phyloP scores from a whole-genome alignment of 371 early-diverging fungal genomes.

The Mucor plumbeus region DNA sequence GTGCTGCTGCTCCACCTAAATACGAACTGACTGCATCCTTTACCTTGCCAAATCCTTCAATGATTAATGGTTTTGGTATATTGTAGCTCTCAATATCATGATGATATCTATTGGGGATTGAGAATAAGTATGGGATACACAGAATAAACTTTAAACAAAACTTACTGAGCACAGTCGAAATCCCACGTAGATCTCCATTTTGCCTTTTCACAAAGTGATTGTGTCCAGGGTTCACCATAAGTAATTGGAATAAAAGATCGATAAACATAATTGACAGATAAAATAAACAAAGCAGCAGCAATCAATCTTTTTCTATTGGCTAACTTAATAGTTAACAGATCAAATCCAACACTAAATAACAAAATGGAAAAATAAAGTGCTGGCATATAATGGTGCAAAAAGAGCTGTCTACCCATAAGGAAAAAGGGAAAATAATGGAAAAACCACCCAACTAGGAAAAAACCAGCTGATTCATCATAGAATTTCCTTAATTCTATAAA shows the following conservation, averaged over 20 bases:
- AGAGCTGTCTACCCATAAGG: conserved; percentile 94
- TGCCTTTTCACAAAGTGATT: conserved; percentile 65
- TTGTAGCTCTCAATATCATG: conserved; percentile 35
- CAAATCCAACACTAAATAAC: conserved; percentile 74
- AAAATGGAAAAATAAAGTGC: conserved; percentile 87
- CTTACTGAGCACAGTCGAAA: conserved; percentile 51
- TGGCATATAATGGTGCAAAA: conserved; percentile 98
- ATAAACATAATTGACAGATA: conserved; percentile 61
- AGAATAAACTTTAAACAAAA: neutral
- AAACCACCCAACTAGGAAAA: conserved; percentile 88
- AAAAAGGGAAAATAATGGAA: conserved; percentile 98
- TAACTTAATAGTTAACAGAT: conserved; percentile 77
- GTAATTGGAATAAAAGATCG: conserved; percentile 78
- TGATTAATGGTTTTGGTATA: conserved; percentile 17
- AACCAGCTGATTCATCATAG: conserved; percentile 80
- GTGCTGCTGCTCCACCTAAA: conserved; percentile 33
- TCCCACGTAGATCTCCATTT: conserved; percentile 88
- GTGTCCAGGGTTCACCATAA: conserved; percentile 85
- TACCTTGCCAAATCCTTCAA: conserved; percentile 35
- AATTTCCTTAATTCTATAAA: conserved; percentile 44
- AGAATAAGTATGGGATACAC: neutral
- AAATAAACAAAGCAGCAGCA: conserved; percentile 54
- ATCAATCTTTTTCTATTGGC: conserved; percentile 50
- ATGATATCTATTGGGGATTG: conserved; percentile 36
- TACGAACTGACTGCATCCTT: conserved; percentile 44